Percentiles rank a stretch among this genome's conserved stretches.
phyloP scores from a whole-genome alignment of 129 eudicot genomes.

The Flaveria bidentis region DNA sequence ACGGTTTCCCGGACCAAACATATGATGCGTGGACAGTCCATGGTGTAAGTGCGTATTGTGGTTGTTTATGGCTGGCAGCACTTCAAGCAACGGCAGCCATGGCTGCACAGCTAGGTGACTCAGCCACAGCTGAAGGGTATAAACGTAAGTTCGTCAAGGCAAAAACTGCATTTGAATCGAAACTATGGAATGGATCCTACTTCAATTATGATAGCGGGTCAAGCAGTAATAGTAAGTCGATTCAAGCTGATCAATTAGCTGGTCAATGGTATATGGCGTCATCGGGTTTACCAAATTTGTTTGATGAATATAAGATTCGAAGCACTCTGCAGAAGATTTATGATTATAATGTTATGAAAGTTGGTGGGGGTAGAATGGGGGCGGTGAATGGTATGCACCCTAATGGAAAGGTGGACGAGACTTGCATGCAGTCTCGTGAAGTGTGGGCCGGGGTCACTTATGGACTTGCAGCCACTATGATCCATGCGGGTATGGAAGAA shows the following conservation, averaged over 20 bases:
- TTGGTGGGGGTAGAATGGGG: constrained; percentile 89
- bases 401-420: constrained; percentile 85
- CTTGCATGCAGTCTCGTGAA: constrained; percentile 98
- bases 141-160: constrained; percentile 61
- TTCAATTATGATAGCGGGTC: constrained; percentile 95
- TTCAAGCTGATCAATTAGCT: constrained; percentile 94
- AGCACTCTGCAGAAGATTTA: constrained; percentile 72
- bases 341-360: constrained; percentile 90
- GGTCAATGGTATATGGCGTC: constrained; percentile 98
- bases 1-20: constrained; percentile 96
- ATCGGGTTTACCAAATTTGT: constrained; percentile 82
- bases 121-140: constrained; percentile 63
- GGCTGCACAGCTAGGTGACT: constrained; percentile 85
- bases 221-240: constrained; percentile 85
- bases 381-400: constrained; percentile 99
- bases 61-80: constrained; percentile 90
- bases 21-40: constrained; percentile 98
- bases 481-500: constrained; percentile 90
- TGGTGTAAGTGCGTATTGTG: constrained; percentile 94
- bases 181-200: constrained; percentile 90
- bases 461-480: constrained; percentile 87
- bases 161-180: constrained; percentile 62
- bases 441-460: constrained; percentile 96
- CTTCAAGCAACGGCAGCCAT: constrained; percentile 95
- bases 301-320: constrained; percentile 58